These are phyloP conservation scores for Cystoderma amianthinum DNA, from an alignment of 768 basidiomycete species.

Conservation along the genomic window DNA sequence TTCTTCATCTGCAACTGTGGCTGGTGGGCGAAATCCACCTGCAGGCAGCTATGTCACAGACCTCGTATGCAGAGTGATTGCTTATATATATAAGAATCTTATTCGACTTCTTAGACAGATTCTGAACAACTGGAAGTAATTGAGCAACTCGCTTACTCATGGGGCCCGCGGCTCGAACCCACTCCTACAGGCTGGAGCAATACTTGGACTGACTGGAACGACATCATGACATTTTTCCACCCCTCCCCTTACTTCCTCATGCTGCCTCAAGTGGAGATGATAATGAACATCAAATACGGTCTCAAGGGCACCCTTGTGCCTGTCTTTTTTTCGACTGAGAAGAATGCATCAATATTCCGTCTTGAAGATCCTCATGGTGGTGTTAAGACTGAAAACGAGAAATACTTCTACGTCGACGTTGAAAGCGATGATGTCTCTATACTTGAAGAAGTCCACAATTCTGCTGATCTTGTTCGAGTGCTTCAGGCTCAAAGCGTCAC, in stretches of 20 bases:
- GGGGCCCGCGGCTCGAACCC: background rate
- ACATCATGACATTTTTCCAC: constrained; percentile 12
- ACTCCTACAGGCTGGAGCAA: constrained; percentile 9
- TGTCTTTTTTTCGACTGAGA: background rate
- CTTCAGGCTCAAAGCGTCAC: no score
- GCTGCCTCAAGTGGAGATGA: constrained; percentile 13
- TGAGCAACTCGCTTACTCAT: background rate
- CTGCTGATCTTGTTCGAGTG: no score
- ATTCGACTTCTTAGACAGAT: no score
- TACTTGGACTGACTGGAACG: constrained; percentile 9
- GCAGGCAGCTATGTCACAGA: no score
- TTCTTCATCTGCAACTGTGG: no score
- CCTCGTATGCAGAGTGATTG: no score
- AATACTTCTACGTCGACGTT: background rate
- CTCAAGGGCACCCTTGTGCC: background rate
- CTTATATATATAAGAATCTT: no score
- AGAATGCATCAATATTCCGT: background rate
- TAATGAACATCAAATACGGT: constrained; percentile 11
- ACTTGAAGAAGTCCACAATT: no score
- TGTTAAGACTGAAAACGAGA: background rate
- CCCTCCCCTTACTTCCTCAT: constrained; percentile 11
- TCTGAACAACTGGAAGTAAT: no score
- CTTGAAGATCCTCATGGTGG: background rate
- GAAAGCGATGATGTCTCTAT: no score
- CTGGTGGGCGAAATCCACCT: no score